These are phyloP conservation scores for Colletotrichum aenigma DNA, from an alignment of 2,329 filamentous ascomycete species.

Conservation along the genomic window DNA sequence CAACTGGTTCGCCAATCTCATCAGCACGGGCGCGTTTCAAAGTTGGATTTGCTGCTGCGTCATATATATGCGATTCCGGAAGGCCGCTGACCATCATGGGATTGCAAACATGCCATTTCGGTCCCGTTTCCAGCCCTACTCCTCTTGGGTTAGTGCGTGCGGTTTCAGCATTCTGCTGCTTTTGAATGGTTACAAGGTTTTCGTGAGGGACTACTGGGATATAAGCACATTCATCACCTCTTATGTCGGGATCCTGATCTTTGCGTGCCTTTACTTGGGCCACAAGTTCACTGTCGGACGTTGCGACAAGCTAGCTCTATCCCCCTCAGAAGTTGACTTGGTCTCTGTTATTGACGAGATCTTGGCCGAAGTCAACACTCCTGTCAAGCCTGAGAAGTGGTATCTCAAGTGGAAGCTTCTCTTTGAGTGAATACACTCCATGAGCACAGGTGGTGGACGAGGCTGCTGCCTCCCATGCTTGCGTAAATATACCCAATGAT, in stretches of 20 bases:
- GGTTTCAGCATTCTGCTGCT: constrained; percentile 58
- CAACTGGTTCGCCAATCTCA: constrained; percentile 63
- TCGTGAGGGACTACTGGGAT: constrained; percentile 63
- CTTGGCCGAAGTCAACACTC: background rate
- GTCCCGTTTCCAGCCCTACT: background rate
- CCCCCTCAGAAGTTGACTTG: background rate
- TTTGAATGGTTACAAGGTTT: constrained; percentile 72
- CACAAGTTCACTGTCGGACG: constrained; percentile 39
- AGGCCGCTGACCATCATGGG: constrained; percentile 33
- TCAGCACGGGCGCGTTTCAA: constrained; percentile 54
- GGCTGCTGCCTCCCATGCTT: background rate
- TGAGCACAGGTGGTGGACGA: background rate
- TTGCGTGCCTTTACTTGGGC: constrained; percentile 60
- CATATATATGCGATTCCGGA: constrained; percentile 64
- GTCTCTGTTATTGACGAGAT: background rate
- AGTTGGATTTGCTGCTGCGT: constrained; percentile 59
- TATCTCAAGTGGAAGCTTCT: background rate
- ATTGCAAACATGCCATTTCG: background rate
- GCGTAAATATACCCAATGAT: background rate
- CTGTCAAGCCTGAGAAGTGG: background rate
- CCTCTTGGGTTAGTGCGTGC: background rate
- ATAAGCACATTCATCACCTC: constrained; percentile 65
- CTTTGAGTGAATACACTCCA: background rate
- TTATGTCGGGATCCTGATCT: constrained; percentile 69
- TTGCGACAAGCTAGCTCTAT: background rate